Conservation (phyloP, 139 green algal genomes). For the Astrephomene gubernaculifera region DNA sequence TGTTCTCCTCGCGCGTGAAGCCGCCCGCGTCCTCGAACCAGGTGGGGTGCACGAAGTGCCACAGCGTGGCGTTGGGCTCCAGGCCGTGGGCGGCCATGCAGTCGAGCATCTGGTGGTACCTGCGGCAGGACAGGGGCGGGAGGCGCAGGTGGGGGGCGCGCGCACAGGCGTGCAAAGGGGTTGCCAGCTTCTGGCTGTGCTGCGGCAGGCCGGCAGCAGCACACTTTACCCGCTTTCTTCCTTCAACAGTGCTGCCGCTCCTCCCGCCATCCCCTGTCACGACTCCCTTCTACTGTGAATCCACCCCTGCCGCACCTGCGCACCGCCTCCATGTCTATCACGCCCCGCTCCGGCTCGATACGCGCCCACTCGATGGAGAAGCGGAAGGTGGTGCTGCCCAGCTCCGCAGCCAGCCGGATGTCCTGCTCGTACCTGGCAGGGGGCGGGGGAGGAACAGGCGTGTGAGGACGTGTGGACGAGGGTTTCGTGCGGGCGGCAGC, state of each 20-base stretch:
- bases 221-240: background rate
- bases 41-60: constrained; percentile 87
- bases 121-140: constrained; percentile 26
- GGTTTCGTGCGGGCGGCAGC: no score
- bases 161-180: background rate
- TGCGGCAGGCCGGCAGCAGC: background rate
- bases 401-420: constrained; percentile 58
- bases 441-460: background rate
- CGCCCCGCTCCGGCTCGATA: constrained; percentile 72
- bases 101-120: constrained; percentile 72
- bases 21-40: constrained; percentile 89
- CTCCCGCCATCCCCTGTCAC: background rate
- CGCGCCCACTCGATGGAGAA: constrained; percentile 88
- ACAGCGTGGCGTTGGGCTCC: constrained; percentile 82
- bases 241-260: background rate
- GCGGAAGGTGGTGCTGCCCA: constrained; percentile 81
- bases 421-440: constrained; percentile 67
- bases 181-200: background rate
- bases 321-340: constrained; percentile 74
- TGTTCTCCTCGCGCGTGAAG: constrained; percentile 83
- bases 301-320: constrained; percentile 48
- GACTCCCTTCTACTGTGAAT: no score
- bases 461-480: no score
- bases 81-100: constrained; percentile 63
- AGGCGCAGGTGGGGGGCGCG: background rate